Base-by-base conservation (phyloP, 768 basidiomycete genomes). In the Termitomyces sp. region DNA sequence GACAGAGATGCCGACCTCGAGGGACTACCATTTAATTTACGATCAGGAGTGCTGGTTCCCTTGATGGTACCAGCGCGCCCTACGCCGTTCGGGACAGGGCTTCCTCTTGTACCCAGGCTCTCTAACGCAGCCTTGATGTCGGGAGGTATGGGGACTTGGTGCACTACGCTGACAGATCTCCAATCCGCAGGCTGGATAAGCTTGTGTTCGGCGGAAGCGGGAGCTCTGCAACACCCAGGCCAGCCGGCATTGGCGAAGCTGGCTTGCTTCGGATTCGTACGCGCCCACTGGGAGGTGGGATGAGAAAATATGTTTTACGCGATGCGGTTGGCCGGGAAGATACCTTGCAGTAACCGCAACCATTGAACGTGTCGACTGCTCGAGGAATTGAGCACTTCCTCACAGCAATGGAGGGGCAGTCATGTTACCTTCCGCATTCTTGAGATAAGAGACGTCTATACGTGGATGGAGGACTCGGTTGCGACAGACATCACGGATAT, bases 271-370 rank as follows among this genome's bases (percentile, higher is more conserved):
- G 80, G 82, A 65, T 77, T 80, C 10, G 75, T 76, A 60, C 79
- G 78, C 57, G 88, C 87, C 89, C 89, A 91, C 90, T 91, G 71
- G 50, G 43, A 41, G 58, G 45, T 46, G 42, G 50, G 57, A 62
- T 54, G 56, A 67, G 65, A 66, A 68, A 63, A 59, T 47, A 55
- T 47, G 11, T 23, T 40, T 45, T 23, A 42, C 14, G 19, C 11
- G 58, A 62, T 64, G 31, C 1, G 54, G 58, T 62, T 58, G 63
- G 31, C 10, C 4, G 12, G 35, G 57, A 45, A 68, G 70, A 43
- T 58, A 91, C 91, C 85, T 92, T 94, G 86, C 91, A 94, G 71
- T 83, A 94, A 23, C 91, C 91, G 68, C 91, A 93, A 49, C 89
- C 89, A 64, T 87, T 90, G 76, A 91, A 91, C 37, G 83, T 82